Percentiles rank a stretch among this genome's conserved stretches.
These are phyloP conservation scores for Mycena albidolilacea DNA, from an alignment of 768 basidiomycete genomes.

Conservation along the genomic window DNA sequence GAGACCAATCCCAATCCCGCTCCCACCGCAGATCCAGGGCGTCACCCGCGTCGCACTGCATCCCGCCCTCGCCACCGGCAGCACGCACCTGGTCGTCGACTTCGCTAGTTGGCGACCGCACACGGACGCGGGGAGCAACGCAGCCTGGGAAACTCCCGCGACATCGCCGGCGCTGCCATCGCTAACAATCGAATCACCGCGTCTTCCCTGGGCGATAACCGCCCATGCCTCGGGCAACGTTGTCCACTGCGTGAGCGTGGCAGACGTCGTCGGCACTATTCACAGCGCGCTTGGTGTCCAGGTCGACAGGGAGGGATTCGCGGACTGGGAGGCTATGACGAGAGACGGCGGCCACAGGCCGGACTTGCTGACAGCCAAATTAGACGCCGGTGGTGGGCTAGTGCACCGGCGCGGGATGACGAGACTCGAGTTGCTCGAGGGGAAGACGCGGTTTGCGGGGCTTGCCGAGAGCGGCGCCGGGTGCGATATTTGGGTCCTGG, in stretches of 20 bases:
- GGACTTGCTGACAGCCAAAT: background rate
- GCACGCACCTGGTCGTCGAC: background rate
- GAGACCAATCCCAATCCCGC: background rate
- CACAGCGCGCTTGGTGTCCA: conserved; percentile 13
- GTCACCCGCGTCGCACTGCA: conserved; percentile 14
- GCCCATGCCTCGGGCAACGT: conserved; percentile 34
- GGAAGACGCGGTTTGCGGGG: conserved; percentile 32
- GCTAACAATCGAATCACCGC: conserved; percentile 23
- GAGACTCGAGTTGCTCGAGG: conserved; percentile 31
- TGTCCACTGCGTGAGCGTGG: conserved; percentile 29
- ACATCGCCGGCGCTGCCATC: conserved; percentile 38
- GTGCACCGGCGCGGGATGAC: conserved; percentile 28
- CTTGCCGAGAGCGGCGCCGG: conserved; percentile 23
- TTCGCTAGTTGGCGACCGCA: too few species aligned
- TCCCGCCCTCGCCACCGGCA: background rate
- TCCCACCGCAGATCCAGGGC: conserved; percentile 28
- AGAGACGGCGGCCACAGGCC: conserved; percentile 1
- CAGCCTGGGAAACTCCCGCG: conserved; percentile 23
- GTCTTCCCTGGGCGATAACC: conserved; percentile 39
- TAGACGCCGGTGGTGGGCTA: background rate
- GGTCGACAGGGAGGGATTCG: conserved; percentile 21
- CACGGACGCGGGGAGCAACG: conserved; percentile 12
- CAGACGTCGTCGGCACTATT: conserved; percentile 33
- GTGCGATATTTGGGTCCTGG: conserved; percentile 33
- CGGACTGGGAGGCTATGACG: conserved; percentile 14